Conservation (phyloP, 2,329 filamentous ascomycete species). For the Camptophora hylomeconis region DNA sequence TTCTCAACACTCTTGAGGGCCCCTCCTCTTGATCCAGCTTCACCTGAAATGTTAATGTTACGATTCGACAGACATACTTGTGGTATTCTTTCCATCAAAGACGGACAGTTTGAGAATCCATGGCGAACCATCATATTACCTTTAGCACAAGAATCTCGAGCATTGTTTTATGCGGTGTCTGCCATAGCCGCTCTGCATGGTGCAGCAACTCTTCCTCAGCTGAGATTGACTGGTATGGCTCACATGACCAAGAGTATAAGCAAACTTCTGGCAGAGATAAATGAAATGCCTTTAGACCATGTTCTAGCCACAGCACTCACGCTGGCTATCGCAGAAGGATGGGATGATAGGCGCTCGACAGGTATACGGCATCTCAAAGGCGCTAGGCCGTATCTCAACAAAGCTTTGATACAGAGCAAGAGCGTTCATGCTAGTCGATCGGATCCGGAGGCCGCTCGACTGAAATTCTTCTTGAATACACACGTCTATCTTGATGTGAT, state of each 20-base stretch:
- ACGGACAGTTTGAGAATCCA: constrained; percentile 8
- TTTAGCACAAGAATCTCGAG: constrained; percentile 4
- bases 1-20: constrained; percentile 20
- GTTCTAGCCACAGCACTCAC: constrained; percentile 6
- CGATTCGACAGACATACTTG: constrained; percentile 21
- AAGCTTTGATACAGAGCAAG: too few species aligned
- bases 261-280: constrained; percentile 45
- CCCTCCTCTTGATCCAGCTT: constrained; percentile 35
- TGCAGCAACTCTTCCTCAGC: constrained; percentile 6
- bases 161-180: constrained; percentile 8
- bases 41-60: constrained; percentile 48
- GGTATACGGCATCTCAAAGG: constrained; percentile 7
- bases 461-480: constrained; percentile 54
- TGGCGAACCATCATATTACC: constrained; percentile 8
- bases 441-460: constrained; percentile 19
- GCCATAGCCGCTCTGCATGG: constrained; percentile 8
- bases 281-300: constrained; percentile 22
- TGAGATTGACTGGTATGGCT: constrained; percentile 3
- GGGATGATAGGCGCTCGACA: constrained; percentile 7
- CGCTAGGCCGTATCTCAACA: constrained; percentile 4
- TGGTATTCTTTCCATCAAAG: constrained; percentile 8
- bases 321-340: constrained; percentile 6
- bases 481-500: constrained; percentile 64
- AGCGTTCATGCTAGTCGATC: too few species aligned
- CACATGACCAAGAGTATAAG: constrained; percentile 5